phyloP scores from a whole-genome alignment of 345 rosid genomes.

The Luvunga scandens region DNA sequence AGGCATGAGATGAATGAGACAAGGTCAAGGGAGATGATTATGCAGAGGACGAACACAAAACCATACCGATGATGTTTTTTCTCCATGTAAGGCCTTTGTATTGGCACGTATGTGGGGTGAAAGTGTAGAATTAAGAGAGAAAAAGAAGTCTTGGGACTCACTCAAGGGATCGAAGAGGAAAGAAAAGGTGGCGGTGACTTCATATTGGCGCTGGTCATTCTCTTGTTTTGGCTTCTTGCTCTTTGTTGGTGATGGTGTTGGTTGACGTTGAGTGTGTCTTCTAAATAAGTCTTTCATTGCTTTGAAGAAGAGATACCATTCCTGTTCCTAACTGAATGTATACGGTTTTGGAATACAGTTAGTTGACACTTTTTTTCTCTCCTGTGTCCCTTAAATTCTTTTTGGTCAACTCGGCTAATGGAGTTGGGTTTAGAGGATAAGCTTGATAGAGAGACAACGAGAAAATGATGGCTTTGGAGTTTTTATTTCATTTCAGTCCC shows the following conservation, averaged over 20 bases:
- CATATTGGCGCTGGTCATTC: not conserved
- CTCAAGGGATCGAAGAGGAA: conserved; percentile 23
- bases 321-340: conserved; percentile 5
- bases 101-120: not conserved
- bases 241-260: not conserved
- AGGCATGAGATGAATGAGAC: conserved; percentile 54
- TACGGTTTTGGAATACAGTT: conserved; percentile 4
- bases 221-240: conserved; percentile 1
- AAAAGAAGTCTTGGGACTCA: conserved; percentile 23
- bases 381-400: not conserved
- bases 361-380: not conserved
- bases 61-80: conserved; percentile 14
- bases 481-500: not conserved
- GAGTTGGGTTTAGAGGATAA: not conserved
- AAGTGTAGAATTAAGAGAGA: not conserved
- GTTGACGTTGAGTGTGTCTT: conserved; percentile 22
- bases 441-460: not conserved
- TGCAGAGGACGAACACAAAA: conserved; percentile 14
- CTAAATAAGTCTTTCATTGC: conserved; percentile 25
- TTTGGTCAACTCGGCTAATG: conserved; percentile 9
- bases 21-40: conserved; percentile 41
- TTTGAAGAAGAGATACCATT: conserved; percentile 32
- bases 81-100: conserved; percentile 22
- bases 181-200: not conserved
- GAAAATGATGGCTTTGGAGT: not conserved